Evolutionary conservation across 2,329 filamentous ascomycete species (phyloP).

Genomic region (Neocatenulostroma microsporum): DNA sequence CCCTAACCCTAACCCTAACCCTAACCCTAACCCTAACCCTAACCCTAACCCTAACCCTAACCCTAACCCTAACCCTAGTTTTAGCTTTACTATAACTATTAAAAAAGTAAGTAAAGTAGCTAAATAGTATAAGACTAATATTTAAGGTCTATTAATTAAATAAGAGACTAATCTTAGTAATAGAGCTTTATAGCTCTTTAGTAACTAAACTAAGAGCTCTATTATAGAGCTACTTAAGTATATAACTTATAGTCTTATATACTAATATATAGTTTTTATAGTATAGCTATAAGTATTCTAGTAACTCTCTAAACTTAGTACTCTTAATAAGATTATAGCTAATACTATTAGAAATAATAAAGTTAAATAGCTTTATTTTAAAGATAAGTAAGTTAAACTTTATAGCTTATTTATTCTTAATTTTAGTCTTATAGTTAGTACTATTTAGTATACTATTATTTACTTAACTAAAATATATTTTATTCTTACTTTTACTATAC

Average conservation of each 20-base stretch:
- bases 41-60: no score
- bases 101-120: conserved; percentile 13
- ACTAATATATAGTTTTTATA: conserved; percentile 4
- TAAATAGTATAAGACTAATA: conserved; percentile 10
- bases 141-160: conserved; percentile 17
- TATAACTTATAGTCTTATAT: conserved; percentile 5
- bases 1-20: no score
- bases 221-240: conserved; percentile 3
- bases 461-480: no score
- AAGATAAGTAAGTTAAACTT: neutral
- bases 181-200: conserved; percentile 3
- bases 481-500: no score
- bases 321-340: neutral
- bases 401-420: neutral
- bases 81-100: conserved; percentile 5
- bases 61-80: no score
- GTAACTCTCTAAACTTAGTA: conserved; percentile 2
- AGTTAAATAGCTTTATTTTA: conserved; percentile 2
- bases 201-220: conserved; percentile 3
- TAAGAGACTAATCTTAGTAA: conserved; percentile 8
- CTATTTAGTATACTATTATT: no score
- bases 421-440: no score
- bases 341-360: neutral
- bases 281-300: conserved; percentile 5
- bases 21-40: no score